Evolutionary conservation across 2,329 filamentous ascomycete genomes (phyloP).

Genomic region (Alternaria infectoria): DNA sequence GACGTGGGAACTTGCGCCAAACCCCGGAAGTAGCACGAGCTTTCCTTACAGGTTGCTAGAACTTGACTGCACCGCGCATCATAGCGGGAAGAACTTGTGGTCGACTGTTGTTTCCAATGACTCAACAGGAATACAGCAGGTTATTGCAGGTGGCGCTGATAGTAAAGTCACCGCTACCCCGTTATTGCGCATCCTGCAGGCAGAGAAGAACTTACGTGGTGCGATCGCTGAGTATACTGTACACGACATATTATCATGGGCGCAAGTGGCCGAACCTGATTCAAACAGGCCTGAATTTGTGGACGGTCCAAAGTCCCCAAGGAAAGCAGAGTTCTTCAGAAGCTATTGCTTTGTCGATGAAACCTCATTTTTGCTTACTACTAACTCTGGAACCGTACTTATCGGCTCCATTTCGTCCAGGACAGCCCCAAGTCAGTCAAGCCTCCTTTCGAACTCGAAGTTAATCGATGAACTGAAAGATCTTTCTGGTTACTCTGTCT

Average conservation of each 20-base stretch:
- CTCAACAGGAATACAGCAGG: slow-evolving; percentile 9
- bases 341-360: slow-evolving; percentile 68
- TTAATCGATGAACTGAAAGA: slow-evolving; percentile 44
- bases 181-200: slow-evolving; percentile 5
- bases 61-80: slow-evolving; percentile 65
- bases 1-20: slow-evolving; percentile 62
- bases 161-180: slow-evolving; percentile 59
- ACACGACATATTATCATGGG: slow-evolving; percentile 28
- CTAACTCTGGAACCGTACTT: slow-evolving; percentile 64
- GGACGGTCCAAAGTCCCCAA: slow-evolving; percentile 24
- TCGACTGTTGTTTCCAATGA: slow-evolving; percentile 50
- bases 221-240: slow-evolving; percentile 33
- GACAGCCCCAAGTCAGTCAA: not conserved
- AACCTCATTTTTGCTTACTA: slow-evolving; percentile 63
- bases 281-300: not conserved
- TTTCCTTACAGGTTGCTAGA: slow-evolving; percentile 55
- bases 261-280: not conserved
- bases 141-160: slow-evolving; percentile 75
- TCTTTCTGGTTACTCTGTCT: slow-evolving; percentile 57
- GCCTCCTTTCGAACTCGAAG: slow-evolving; percentile 24
- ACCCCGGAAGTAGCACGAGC: not conserved
- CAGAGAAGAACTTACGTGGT: not conserved
- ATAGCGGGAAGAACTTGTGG: slow-evolving; percentile 93
- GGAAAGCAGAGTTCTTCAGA: slow-evolving; percentile 56
- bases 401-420: slow-evolving; percentile 34